These are phyloP conservation scores for Panellus pusillus DNA, from an alignment of 768 basidiomycete genomes.

Conservation along the genomic window DNA sequence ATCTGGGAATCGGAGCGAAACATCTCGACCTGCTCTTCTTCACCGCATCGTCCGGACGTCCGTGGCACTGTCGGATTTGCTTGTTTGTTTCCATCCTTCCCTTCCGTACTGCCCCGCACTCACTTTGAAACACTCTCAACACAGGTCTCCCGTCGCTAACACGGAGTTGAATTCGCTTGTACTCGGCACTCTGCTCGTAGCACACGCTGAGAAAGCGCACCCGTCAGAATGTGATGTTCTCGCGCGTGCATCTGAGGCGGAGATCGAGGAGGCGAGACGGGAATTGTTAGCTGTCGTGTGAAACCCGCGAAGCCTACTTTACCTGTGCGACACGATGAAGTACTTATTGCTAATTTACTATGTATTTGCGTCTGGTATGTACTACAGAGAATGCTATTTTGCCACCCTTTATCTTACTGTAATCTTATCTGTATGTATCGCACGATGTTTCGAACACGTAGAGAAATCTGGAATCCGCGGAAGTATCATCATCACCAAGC, in stretches of 20 bases:
- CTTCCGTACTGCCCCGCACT: not conserved
- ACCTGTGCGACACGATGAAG: no score
- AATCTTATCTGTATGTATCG: not conserved
- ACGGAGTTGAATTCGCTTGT: no score
- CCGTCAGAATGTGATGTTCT: slow-evolving; percentile 2
- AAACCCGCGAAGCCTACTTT: not conserved
- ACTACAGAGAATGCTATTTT: no score
- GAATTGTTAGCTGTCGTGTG: not conserved
- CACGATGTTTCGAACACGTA: not conserved
- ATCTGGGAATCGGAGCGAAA: not conserved
- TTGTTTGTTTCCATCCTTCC: not conserved
- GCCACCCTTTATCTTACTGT: not conserved
- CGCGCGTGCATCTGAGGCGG: not conserved
- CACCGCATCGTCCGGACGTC: not conserved
- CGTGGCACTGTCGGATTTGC: slow-evolving; percentile 6
- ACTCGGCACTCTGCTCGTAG: not conserved
- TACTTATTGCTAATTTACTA: no score
- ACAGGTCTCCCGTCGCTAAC: not conserved
- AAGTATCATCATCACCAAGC: slow-evolving; percentile 21
- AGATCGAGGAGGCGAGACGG: not conserved
- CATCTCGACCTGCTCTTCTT: slow-evolving; percentile 3
- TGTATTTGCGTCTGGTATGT: not conserved
- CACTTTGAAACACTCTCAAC: no score
- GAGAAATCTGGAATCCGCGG: not conserved
- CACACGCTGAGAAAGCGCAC: slow-evolving; percentile 1